phyloP scores from a whole-genome alignment of 2,329 filamentous ascomycete genomes.

The Aspergillus puulaauensis region DNA sequence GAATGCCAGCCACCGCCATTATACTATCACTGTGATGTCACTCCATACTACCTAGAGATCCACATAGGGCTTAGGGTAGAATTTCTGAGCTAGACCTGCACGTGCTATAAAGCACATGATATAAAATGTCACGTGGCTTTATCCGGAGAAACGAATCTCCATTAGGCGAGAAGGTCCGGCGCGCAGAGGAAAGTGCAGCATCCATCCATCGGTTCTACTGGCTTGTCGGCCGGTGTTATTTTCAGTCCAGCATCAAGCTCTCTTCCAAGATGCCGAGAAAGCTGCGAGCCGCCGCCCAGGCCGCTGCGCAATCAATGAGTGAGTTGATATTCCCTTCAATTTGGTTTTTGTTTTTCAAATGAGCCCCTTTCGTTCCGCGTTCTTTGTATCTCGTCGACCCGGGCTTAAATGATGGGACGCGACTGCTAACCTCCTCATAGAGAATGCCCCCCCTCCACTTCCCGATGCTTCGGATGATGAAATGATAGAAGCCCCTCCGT shows the following conservation, averaged over 20 bases:
- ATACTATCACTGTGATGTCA: background rate
- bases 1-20: background rate
- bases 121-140: background rate
- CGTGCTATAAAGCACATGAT: constrained; percentile 9
- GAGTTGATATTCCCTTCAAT: constrained; percentile 19
- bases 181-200: constrained; percentile 12
- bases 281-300: constrained; percentile 46
- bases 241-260: constrained; percentile 2
- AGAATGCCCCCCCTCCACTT: constrained; percentile 41
- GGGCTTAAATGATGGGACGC: constrained; percentile 3
- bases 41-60: constrained; percentile 3
- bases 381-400: background rate
- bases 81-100: background rate
- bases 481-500: constrained; percentile 39
- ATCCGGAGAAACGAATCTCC: constrained; percentile 8
- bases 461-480: constrained; percentile 48
- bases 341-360: background rate
- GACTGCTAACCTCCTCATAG: constrained; percentile 30
- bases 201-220: constrained; percentile 11
- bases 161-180: constrained; percentile 2
- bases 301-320: constrained; percentile 48
- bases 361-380: background rate
- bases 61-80: constrained; percentile 6
- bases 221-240: background rate
- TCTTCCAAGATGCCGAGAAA: constrained; percentile 43